Conservation (phyloP, 306 rosid genomes). For the Vigna radiata region DNA sequence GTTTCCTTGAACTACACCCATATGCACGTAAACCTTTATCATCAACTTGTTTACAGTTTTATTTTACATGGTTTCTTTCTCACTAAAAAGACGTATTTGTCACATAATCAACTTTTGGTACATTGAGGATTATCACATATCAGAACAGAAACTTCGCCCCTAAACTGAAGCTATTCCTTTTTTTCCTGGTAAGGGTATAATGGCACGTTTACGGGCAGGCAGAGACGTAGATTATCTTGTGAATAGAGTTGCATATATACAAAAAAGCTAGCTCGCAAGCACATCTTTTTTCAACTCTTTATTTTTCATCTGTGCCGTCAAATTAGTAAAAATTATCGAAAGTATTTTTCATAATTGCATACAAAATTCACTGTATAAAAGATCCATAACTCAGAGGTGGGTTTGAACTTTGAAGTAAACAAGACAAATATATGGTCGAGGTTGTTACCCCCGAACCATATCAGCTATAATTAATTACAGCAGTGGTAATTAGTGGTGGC, state of each 20-base stretch:
- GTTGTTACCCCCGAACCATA: background rate
- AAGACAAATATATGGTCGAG: background rate
- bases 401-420: background rate
- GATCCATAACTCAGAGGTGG: background rate
- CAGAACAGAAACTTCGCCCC: slow-evolving; percentile 25
- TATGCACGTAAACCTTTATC: slow-evolving; percentile 36
- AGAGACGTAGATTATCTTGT: background rate
- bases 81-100: background rate
- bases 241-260: slow-evolving; percentile 1
- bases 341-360: background rate
- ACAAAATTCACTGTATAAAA: slow-evolving; percentile 11
- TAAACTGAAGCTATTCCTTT: slow-evolving; percentile 21
- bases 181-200: slow-evolving; percentile 9
- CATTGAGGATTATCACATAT: background rate
- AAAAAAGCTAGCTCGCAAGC: background rate
- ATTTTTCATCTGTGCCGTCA: background rate
- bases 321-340: background rate
- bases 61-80: slow-evolving; percentile 12
- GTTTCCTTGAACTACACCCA: slow-evolving; percentile 18
- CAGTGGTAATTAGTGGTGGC: slow-evolving; percentile 20
- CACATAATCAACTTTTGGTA: background rate
- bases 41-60: slow-evolving; percentile 44
- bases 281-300: background rate
- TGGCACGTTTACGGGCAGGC: slow-evolving; percentile 28
- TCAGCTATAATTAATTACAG: slow-evolving; percentile 35